phyloP scores from a whole-genome alignment of 495 filamentous ascomycete species.

The Aspergillus nidulans region DNA sequence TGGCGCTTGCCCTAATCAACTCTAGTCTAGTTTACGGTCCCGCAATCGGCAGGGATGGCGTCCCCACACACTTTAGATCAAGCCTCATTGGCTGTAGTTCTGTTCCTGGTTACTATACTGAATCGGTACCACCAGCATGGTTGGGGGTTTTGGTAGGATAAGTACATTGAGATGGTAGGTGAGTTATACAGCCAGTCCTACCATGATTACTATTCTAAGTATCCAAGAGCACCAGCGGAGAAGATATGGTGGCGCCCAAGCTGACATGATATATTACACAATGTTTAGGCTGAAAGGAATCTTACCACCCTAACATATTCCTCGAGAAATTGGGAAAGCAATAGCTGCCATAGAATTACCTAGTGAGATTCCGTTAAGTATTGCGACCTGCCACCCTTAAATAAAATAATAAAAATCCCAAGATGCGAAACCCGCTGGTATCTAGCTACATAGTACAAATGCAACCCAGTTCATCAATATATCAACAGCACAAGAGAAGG shows the following conservation, averaged over 20 bases:
- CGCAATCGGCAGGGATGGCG: not conserved
- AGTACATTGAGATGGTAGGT: no score
- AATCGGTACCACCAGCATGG: not conserved
- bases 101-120: not conserved
- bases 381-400: not conserved
- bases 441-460: conserved; percentile 8
- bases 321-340: not conserved
- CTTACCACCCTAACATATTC: not conserved
- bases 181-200: no score
- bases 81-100: not conserved
- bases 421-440: not conserved
- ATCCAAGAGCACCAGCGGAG: no score
- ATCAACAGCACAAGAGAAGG: conserved; percentile 3
- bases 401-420: conserved; percentile 2
- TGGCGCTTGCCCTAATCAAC: not conserved
- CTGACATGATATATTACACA: no score
- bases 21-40: not conserved
- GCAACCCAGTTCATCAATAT: conserved; percentile 2
- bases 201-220: no score
- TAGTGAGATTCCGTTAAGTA: conserved; percentile 1
- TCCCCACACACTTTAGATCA: not conserved
- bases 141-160: not conserved
- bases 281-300: no score
- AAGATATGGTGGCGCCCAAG: no score
- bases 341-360: not conserved